Conservation (phyloP, 768 basidiomycete species). For the Clitopilus passeckerianus region DNA sequence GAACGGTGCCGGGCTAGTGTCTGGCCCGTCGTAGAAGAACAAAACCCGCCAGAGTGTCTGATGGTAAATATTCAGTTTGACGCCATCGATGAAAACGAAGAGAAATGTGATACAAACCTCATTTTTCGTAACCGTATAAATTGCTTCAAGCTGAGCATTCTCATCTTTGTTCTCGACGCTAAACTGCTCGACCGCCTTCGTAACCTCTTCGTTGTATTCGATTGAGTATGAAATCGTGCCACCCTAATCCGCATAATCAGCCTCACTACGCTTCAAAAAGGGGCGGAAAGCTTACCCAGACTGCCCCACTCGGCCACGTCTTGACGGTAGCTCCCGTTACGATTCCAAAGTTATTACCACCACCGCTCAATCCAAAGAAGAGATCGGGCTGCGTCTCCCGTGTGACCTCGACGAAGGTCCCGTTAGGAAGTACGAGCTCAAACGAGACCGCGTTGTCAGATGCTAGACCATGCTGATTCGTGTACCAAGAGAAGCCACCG, state of each 20-base stretch:
- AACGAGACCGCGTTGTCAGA: constrained; percentile 47
- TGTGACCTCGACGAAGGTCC: constrained; percentile 33
- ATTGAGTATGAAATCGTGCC: background rate
- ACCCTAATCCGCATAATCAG: background rate
- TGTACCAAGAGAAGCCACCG: constrained; percentile 64
- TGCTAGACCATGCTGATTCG: constrained; percentile 56
- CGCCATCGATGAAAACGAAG: background rate
- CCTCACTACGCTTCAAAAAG: too few relatives aligned
- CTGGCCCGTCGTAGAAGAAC: background rate
- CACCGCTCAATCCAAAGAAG: constrained; percentile 33
- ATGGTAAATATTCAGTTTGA: background rate
- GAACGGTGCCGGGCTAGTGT: background rate
- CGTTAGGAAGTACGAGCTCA: constrained; percentile 55
- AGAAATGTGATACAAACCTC: background rate
- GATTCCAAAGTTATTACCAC: constrained; percentile 9
- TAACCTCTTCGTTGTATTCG: background rate
- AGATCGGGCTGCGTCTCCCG: constrained; percentile 26
- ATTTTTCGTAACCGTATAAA: background rate
- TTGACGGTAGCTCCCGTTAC: background rate
- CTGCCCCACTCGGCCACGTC: background rate
- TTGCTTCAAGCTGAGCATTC: background rate
- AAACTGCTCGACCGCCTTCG: background rate
- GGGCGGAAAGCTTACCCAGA: background rate
- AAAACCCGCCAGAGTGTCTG: background rate
- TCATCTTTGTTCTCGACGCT: background rate